Base-by-base conservation (phyloP, 2,329 filamentous ascomycete genomes). In the Karstenula rhodostoma region DNA sequence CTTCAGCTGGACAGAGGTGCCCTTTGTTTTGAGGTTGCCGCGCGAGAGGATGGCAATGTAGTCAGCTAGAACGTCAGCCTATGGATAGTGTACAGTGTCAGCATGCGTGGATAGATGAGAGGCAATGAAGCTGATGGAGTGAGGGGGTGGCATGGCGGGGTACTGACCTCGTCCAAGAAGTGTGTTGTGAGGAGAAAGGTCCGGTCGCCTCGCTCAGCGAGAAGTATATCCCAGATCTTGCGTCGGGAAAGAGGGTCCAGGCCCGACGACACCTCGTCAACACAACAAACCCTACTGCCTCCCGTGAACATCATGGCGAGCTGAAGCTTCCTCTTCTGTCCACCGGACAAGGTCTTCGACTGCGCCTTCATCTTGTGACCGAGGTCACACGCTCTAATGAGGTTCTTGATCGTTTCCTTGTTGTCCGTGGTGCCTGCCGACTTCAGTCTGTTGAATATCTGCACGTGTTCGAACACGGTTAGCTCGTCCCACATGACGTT, bases 261-360 rank as follows among this genome's bases (percentile, higher is more conserved):
- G 15, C 94, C 94, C 61, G 90, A 93, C 42, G 90, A 94, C 15
- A 97, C 93, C 77, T 97, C 94, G 67, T 97, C 94, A 6, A 97
- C 88, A 70, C 93, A 95, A 78, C 94, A 97, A 0, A 97, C 89
- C 25, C 88, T 88, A 63, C 91, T 94, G 12, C 93, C 93, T 62
- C 94, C 94, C 3, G 92, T 96, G 68, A 97, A 88, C 93, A 97
- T 97, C 88, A 97, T 94, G 5, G 93, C 93, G 2, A 97, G 83
- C 76, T 97, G 94, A 9, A 97, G 83, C 76, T 97, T 97, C 55
- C 94, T 85, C 80, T 96, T 97, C 77, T 97, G 94, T 0, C 94
- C 94, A 9, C 94, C 94, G 2, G 93, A 96, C 0, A 97, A 82
- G 0, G 92, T 96, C 72, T 88, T 89, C 0, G 93, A 87, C 61